Evolutionary conservation across 2,329 filamentous ascomycete genomes (phyloP), one percentile per base, ranked within the genome.

Genomic region (Aspergillus amoenus): DNA sequence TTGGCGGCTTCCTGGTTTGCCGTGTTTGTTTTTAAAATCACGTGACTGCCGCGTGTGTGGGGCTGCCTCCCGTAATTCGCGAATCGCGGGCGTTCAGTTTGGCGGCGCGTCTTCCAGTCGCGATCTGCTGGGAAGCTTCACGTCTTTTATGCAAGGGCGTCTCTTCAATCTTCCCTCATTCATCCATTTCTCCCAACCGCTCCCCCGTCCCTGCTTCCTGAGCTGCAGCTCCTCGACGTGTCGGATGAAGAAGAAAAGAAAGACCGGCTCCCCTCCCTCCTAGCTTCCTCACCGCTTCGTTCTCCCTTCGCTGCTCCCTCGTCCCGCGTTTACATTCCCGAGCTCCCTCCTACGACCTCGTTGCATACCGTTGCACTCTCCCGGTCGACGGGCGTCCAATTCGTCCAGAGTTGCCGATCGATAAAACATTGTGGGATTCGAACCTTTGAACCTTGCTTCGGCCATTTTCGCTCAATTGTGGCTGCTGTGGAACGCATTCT

Each of bases 61-160:
- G 27, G 27, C 27, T 4, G 9, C 8, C 27, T 30, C 4, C 9
- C 27, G 27, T 9, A 51, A 45, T 56, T 42, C 12, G 9, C 6
- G 18, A 48, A 56, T 55, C 67, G 69, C 70, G 72, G 72, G 73
- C 73, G 70, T 71, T 66, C 68, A 58, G 7, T 64, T 67, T 71
- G 70, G 72, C 72, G 73, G 75, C 73, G 73, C 73, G 73, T 74
- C 62, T 30, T 47, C 68, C 69, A 70, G 61, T 63, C 43, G 62
- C 61, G 69, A 69, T 71, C 69, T 64, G n/a, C 44, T 30, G 27
- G 27, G 9, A 59, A 68, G 66, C 69, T 69, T 67, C 67, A 66
- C 55, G 57, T 52, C 45, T 44, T 51, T 53, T 44, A 71, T 69
- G 69, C 67, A 73, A 73, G 69, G 70, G 62, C 64, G 68, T 63